Conservation (phyloP, 768 basidiomycete genomes). For the Rhodotorula toruloides region DNA sequence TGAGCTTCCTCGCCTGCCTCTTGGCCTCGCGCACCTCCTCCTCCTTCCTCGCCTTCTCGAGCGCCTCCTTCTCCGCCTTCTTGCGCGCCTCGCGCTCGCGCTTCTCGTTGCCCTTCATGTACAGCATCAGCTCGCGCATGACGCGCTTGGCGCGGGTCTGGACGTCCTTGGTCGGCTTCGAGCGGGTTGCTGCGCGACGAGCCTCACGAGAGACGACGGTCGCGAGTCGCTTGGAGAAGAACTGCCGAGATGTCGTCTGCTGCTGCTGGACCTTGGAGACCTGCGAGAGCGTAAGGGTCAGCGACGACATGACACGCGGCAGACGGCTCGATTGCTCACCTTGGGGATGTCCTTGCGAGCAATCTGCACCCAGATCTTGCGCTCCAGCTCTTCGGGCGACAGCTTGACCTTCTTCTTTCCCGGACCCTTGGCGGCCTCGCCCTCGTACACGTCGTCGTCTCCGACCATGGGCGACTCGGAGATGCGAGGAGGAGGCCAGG, state of each 20-base stretch:
- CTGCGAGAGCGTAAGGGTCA: constrained; percentile 47
- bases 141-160: constrained; percentile 79
- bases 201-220: constrained; percentile 70
- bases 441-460: not conserved
- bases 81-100: constrained; percentile 88
- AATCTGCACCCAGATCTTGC: constrained; percentile 85
- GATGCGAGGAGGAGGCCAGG: not conserved
- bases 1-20: constrained; percentile 88
- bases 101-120: constrained; percentile 97
- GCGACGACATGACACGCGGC: not conserved
- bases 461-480: constrained; percentile 1
- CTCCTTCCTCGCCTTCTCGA: constrained; percentile 77
- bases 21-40: constrained; percentile 91
- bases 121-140: constrained; percentile 88
- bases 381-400: constrained; percentile 69
- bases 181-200: constrained; percentile 65
- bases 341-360: constrained; percentile 77
- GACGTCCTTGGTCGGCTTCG: constrained; percentile 72
- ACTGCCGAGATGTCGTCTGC: constrained; percentile 62
- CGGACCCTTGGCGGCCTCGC: not conserved
- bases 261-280: constrained; percentile 71
- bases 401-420: constrained; percentile 50
- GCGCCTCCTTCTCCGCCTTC: constrained; percentile 89
- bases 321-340: constrained; percentile 48
- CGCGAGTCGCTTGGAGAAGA: constrained; percentile 70